Percentiles rank a stretch among this genome's conserved stretches.
phyloP scores from a whole-genome alignment of 2,329 filamentous ascomycete genomes.

The Escovopsis sp. region DNA sequence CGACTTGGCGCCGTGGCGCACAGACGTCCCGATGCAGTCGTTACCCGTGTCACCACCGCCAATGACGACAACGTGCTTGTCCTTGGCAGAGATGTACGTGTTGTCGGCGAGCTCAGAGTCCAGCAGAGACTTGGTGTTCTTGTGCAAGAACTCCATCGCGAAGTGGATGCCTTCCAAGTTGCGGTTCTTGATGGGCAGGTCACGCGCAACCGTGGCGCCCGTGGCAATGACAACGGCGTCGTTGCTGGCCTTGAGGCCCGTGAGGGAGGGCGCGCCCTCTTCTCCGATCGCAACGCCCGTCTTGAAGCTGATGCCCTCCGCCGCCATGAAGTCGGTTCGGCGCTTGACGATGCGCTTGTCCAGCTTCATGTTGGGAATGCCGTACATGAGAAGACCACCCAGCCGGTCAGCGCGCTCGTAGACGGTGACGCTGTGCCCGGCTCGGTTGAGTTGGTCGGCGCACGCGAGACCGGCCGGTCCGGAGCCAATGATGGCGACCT shows the following conservation, averaged over 20 bases:
- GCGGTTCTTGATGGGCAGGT: constrained; percentile 80
- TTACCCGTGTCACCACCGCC: constrained; percentile 97
- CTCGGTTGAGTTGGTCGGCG: constrained; percentile 88
- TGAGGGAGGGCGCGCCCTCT: constrained; percentile 44
- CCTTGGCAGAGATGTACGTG: constrained; percentile 85
- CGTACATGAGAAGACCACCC: constrained; percentile 93
- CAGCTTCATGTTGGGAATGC: constrained; percentile 98
- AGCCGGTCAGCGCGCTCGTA: constrained; percentile 86
- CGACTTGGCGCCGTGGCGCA: constrained; percentile 88
- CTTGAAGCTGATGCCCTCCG: constrained; percentile 74
- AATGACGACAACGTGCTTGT: constrained; percentile 91
- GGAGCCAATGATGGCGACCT: constrained; percentile 76
- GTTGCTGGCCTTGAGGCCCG: constrained; percentile 57
- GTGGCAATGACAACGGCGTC: constrained; percentile 85
- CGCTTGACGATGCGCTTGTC: constrained; percentile 96
- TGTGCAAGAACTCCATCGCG: constrained; percentile 94
- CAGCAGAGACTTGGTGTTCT: constrained; percentile 93
- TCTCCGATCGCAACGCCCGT: constrained; percentile 67
- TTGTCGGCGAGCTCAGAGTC: constrained; percentile 78
- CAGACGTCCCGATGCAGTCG: constrained; percentile 92
- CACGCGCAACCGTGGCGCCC: constrained; percentile 82
- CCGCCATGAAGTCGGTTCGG: constrained; percentile 86
- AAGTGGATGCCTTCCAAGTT: constrained; percentile 85
- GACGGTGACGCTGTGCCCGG: constrained; percentile 75
- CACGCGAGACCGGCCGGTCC: constrained; percentile 81